Base-by-base conservation (phyloP, 352 stramenopile genomes). In the Pythium periplocum region DNA sequence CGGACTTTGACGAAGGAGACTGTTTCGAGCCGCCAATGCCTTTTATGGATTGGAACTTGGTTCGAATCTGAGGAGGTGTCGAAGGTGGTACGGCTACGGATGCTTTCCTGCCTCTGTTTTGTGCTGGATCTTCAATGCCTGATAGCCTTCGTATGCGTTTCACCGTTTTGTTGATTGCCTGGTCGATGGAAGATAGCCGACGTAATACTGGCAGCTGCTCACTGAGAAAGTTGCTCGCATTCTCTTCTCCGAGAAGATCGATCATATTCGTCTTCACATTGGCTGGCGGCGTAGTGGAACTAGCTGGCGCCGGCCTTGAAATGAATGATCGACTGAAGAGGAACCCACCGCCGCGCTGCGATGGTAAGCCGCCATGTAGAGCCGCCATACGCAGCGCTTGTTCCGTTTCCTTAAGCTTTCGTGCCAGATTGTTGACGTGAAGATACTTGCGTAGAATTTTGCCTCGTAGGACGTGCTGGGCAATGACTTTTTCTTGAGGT, bases 381-480 rank as follows among this genome's bases (percentile, higher is more conserved):
- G 66, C 62, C 0, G 73, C 72, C 2, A 47, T 64, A 34, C 66
- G 67, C 4, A 85, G 53, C 7, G 67, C 56, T 33, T 81, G 69
- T 51, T 89, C 75, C 0, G 73, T 86, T 40, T 89, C 78, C 42
- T 78, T 84, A 40, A 87, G 64, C 48, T 73, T 84, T 4, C 72
- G 72, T n/a, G 69, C 62, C 54, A 89, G 75, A 48, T 81, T 86
- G 48, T 61, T 86, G 1, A 68, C 63, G 48, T 89, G 74, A 1
- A 89, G 60, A 53, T 87, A 86, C 59, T 86, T 86, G 50, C 75
- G 73, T 26, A 89, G 55, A 40, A 86, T 78, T 5, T 77, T 66
- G n/a, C 75, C 68, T 0, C 75, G 73, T 0, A 84, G 52, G 3
- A 89, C 65, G 50, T 88, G 78, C 32, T 86, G 75, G 0, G 64